These are phyloP conservation scores for Colletotrichum zoysiae DNA, from an alignment of 2,329 filamentous ascomycete species.

Conservation along the genomic window DNA sequence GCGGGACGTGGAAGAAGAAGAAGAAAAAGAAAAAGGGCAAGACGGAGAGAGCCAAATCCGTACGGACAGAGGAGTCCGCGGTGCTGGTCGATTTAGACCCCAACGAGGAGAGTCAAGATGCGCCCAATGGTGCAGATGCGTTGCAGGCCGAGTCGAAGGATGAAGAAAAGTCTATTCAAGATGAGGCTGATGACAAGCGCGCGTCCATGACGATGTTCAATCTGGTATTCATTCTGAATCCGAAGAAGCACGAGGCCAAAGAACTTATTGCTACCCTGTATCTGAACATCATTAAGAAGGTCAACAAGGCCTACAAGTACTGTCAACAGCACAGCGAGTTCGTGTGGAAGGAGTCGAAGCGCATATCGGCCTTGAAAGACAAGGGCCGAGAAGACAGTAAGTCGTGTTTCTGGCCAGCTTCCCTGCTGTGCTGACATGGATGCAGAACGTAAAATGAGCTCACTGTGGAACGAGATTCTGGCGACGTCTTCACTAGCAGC, in stretches of 20 bases:
- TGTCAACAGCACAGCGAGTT: conserved; percentile 92
- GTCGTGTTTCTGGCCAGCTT: neutral
- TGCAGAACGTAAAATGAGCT: conserved; percentile 70
- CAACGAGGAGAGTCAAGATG: conserved; percentile 46
- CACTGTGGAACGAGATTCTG: conserved; percentile 78
- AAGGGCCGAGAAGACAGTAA: conserved; percentile 78
- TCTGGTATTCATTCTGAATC: conserved; percentile 90
- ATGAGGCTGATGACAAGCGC: conserved; percentile 70
- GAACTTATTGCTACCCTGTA: conserved; percentile 82
- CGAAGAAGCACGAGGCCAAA: conserved; percentile 81
- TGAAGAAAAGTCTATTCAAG: conserved; percentile 53
- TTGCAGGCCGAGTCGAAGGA: conserved; percentile 45
- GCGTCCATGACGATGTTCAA: conserved; percentile 97
- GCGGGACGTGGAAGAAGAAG: conserved; percentile 82
- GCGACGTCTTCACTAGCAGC: conserved; percentile 82
- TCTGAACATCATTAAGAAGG: conserved; percentile 88
- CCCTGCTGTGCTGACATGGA: conserved; percentile 30
- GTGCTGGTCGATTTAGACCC: conserved; percentile 44
- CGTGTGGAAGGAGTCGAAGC: conserved; percentile 90
- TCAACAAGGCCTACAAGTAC: conserved; percentile 92
- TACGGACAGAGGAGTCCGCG: conserved; percentile 47
- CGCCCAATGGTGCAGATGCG: conserved; percentile 48
- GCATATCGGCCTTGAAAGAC: conserved; percentile 84
- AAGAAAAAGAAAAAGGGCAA: conserved; percentile 60
- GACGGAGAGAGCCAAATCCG: conserved; percentile 45